Percentiles rank a stretch among this genome's conserved stretches.
phyloP scores from a whole-genome alignment of 192 early-diverging fungal genomes.

The Jimgerdemannia lactiflua region DNA sequence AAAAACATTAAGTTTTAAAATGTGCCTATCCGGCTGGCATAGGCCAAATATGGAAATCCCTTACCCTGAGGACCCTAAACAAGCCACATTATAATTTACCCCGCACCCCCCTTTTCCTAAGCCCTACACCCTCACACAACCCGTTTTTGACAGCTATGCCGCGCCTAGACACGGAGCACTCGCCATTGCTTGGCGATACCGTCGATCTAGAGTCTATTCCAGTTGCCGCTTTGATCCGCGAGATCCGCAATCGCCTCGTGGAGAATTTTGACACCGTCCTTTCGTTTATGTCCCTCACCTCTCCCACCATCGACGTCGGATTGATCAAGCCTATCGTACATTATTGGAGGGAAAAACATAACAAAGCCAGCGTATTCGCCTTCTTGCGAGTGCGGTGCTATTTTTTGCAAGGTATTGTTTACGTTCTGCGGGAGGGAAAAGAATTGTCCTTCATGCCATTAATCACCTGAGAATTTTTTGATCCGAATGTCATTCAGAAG shows the following conservation, averaged over 20 bases:
- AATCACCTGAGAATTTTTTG: too few species aligned
- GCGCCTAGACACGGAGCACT: neutral
- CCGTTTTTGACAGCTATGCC: too few species aligned
- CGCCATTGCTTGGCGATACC: neutral
- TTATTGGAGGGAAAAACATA: conserved; percentile 26
- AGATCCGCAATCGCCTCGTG: neutral
- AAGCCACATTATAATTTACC: too few species aligned
- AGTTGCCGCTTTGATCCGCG: neutral
- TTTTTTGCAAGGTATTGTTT: conserved; percentile 28
- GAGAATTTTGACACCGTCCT: conserved; percentile 30
- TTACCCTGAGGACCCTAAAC: too few species aligned
- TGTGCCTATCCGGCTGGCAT: too few species aligned
- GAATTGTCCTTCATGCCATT: too few species aligned
- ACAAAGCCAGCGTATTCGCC: conserved; percentile 32
- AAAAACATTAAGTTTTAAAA: too few species aligned
- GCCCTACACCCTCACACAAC: too few species aligned
- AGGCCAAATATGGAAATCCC: too few species aligned
- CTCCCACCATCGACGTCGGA: conserved; percentile 35
- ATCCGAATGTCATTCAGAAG: conserved; percentile 1
- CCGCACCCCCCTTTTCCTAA: too few species aligned
- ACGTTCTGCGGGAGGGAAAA: neutral
- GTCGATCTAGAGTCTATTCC: neutral
- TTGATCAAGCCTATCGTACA: conserved; percentile 32
- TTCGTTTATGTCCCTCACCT: conserved; percentile 23
- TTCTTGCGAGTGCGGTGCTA: conserved; percentile 32